Evolutionary conservation across 495 filamentous ascomycete genomes (phyloP), one percentile per base, ranked within the genome.

Genomic region (Penicillium flavigenum): DNA sequence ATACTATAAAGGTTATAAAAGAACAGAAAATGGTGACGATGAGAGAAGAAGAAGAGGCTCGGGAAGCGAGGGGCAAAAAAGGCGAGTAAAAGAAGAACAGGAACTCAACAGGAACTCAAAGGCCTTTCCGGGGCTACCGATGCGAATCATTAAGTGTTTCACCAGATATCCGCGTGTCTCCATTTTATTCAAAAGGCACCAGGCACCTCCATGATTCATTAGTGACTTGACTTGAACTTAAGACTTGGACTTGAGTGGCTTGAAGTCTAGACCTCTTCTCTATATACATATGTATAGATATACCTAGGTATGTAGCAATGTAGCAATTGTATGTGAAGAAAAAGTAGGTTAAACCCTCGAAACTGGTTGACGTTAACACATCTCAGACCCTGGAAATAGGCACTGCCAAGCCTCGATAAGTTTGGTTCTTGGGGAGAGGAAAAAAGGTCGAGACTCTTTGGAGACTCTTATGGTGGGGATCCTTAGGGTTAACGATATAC

Each of bases 61-160:
- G 60, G 31, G 65, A 63, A 65, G 65, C 59, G 60, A 66, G 66
- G 63, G 63, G 63, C 58, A 60, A 49, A 43, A 61, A 51, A 50
- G 54, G 57, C 20, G 17, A 17, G 31, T 31, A 10, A 44, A 16
- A 56, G 20, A 20, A 20, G 17, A 10, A 57, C 32, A 17, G n/a
- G 16, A 20, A 38, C 19, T 36, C 34, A 41, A 31, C 26, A 29
- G n/a, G 47, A 49, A 59, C 57, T 56, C 36, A 20, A 56, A 20
- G 38, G 12, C 47, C 51, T 66, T 66, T 66, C 66, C 63, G 66
- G 66, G 61, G 42, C 56, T 60, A 66, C 66, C 66, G 66, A 68
- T 59, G 60, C 64, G 59, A 67, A 62, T 64, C 65, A 65, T 63
- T 32, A 51, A 55, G 46, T 47, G 66, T 69, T 69, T 69, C 66